Base-by-base conservation (phyloP, 1,284 basidiomycete species). In the Ustanciosporium gigantosporum region DNA sequence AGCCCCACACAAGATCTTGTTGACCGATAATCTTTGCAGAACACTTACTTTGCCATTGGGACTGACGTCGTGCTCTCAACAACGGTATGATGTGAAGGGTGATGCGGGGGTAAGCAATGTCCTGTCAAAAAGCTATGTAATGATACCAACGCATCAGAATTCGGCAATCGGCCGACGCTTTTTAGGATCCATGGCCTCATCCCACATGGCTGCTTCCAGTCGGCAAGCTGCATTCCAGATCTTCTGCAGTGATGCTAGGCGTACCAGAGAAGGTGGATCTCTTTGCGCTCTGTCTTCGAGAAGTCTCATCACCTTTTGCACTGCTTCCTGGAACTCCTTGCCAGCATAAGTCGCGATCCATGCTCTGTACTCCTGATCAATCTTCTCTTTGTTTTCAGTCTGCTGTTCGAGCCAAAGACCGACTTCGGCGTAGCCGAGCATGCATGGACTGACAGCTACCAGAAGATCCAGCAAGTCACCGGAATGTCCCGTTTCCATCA, bases 341-440 rank as follows among this genome's bases (percentile, higher is more conserved):
- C 88, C 87, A 0, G 85, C 81, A 70, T 95, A 94, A 53, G 88
- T 88, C 23, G 89, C 84, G 51, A 93, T 90, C 91, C 91, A 94
- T 40, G 81, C 79, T 5, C 36, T 40, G 11, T 60, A 66, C 29
- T 48, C 52, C 15, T 39, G 38, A 31, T 60, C 37, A 15, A 57
- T 36, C 3, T 21, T 40, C 3, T 37, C 16, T 4, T 35, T 40
- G 13, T 46, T 31, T 15, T 53, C 15, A 9, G 32, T 34, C 21
- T 37, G 45, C 17, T 50, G 27, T 16, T 27, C 36, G 85, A 93
- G 50, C 40, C 70, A 66, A 31, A 90, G 80, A 0, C 91, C 93
- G 0, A 94, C 89, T 77, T 95, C 90, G n/a, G 91, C 93, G 72
- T 96, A 97, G 0, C 93, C 93, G 0, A 95, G 80, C 13, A 95